Evolutionary conservation across 306 rosid species (phyloP), one percentile per base, ranked within the genome.

Genomic region (Cucurbita maxima): DNA sequence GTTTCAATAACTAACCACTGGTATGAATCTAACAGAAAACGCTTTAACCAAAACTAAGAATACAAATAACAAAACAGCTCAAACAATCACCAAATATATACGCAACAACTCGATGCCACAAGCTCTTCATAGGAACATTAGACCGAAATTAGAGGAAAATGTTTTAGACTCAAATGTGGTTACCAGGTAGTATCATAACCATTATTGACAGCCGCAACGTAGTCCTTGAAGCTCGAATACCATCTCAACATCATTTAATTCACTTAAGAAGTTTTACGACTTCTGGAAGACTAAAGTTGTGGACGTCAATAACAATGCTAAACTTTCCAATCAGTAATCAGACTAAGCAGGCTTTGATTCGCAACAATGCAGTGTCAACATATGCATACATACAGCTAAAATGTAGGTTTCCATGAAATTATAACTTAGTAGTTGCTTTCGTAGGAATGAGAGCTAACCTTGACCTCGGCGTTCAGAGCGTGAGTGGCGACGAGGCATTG

Each of bases 401-500:
- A 67, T 45, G 19, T 8, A 45, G 72, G 41, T 20, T 67, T 67
- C 19, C 7, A 12, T 3, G 38, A 44, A 30, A 44, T 45, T 9
- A 3, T 7, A 63, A 38, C 52, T 9, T 22, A 45, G 8, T 18
- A 47, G 19, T 47, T 7, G 40, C 20, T 47, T 20, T 41, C 54
- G 18, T 30, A 30, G 34, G 25, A 66, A 15, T 68, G 56, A 47
- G 41, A 45, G 14, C 73, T 4, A 60, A 88, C 99, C 97, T 94
- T 94, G 55, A 94, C 83, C 47, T 91, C 95, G 11, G 89, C 79
- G 81, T 94, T 94, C 25, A 94, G 75, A 56, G 92, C 78, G 76
- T 81, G 94, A 73, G 99, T 83, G 36, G 91, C 78, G 63, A 85
- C 53, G 56, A 94, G 96, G 97, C 95, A 94, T 6, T 94, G 96